Evolutionary conservation across 169 alveolate genomes (phyloP).

Genomic region (Theileria equi): DNA sequence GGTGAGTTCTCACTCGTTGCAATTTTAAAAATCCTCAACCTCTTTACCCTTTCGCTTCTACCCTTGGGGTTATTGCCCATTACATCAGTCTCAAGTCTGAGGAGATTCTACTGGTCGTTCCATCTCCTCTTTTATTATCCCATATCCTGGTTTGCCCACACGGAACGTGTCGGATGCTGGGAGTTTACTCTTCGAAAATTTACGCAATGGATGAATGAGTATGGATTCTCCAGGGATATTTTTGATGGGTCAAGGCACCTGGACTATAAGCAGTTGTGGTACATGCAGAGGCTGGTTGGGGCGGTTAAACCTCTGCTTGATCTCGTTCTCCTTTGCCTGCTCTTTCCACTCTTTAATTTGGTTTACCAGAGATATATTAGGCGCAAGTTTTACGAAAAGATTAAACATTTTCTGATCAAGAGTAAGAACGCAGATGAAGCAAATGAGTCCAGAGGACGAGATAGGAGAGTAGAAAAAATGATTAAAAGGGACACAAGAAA

Average conservation of each 20-base stretch:
- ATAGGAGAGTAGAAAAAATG: background rate
- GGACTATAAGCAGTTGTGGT: conserved; percentile 42
- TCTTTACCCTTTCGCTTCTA: conserved; percentile 26
- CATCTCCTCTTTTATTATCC: conserved; percentile 33
- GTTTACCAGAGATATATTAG: background rate
- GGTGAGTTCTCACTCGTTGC: conserved; percentile 39
- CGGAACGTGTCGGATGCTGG: conserved; percentile 54
- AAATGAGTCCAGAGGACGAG: background rate
- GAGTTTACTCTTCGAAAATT: too few species aligned
- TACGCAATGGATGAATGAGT: background rate
- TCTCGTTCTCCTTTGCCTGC: conserved; percentile 12
- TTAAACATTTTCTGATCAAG: background rate
- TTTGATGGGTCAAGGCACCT: conserved; percentile 11
- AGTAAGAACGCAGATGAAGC: background rate
- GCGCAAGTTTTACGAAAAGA: background rate
- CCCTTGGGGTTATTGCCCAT: conserved; percentile 45
- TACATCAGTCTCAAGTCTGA: conserved; percentile 46
- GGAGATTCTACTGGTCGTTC: conserved; percentile 28
- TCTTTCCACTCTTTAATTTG: background rate
- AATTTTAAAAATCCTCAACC: conserved; percentile 45
- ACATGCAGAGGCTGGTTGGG: conserved; percentile 30
- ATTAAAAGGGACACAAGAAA: background rate
- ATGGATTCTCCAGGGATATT: background rate
- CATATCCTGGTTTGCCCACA: conserved; percentile 5
- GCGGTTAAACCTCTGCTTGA: conserved; percentile 39